Evolutionary conservation across 441 rosid genomes (phyloP), one percentile per base, ranked within the genome.

Genomic region (Isatis lusitanica): DNA sequence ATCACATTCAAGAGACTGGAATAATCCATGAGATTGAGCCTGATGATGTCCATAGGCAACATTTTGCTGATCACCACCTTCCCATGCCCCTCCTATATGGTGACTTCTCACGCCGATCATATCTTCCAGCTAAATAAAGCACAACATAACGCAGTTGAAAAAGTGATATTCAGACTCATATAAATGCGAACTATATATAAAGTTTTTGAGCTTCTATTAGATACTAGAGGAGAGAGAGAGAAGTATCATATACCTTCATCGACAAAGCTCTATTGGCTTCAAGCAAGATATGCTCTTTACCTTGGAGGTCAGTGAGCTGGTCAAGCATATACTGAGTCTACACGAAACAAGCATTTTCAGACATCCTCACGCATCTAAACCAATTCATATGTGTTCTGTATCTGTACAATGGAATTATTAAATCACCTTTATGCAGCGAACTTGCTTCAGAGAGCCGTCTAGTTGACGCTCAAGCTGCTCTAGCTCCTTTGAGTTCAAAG

Each of bases 251-350:
- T 84, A 95, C 98, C 98, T 91, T 95, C 38, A 91, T 78, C 51
- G 91, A 71, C 80, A 95, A 78, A 72, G 95, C 86, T 70, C 98
- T 84, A 68, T 95, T 95, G 55, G 99, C 86, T 77, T 95, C 98
- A 64, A 92, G 83, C 79, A 95, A 69, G 79, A 88, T 51, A 39
- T 92, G 93, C 73, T 90, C 99, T 92, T 90, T 92, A 69, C 78
- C 87, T 76, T 91, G 98, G 76, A 95, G 96, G 85, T 95, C 97
- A 62, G 88, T 67, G 48, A 95, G 93, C 80, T 92, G 98, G 78
- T 94, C 99, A 56, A 94, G 94, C 99, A 94, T 89, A 56, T 42
- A 87, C 74, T 92, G 99, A 16, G 94, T 94, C 99, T 94, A 85
- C 74, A 76, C 6, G 50, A 63, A 47, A 36, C 21, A 48, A 52